These are phyloP conservation scores for Anethum foeniculum DNA, from an alignment of 140 eudicot species.

Conservation along the genomic window DNA sequence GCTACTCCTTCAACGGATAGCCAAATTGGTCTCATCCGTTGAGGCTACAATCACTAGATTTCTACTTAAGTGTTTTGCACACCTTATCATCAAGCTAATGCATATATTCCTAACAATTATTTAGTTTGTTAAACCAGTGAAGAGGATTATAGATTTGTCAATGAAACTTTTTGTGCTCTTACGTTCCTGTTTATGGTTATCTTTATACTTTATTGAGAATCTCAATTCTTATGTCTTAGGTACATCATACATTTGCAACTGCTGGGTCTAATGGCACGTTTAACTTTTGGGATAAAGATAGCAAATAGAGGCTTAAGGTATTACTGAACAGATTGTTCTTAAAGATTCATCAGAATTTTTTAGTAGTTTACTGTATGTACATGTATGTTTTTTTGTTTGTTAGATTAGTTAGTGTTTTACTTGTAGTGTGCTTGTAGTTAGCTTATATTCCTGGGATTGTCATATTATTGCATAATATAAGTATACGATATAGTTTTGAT, in stretches of 20 bases:
- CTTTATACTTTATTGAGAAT: background rate
- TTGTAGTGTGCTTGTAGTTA: background rate
- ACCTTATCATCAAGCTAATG: too few species aligned
- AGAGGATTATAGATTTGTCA: background rate
- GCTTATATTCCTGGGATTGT: background rate
- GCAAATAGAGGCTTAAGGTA: constrained; percentile 95
- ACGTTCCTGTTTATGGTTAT: background rate
- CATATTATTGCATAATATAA: background rate
- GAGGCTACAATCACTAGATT: too few species aligned
- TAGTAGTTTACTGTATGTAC: background rate
- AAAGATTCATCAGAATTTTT: background rate
- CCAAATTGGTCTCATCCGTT: too few species aligned
- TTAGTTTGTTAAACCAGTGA: background rate
- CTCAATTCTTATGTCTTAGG: constrained; percentile 26
- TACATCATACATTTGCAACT: constrained; percentile 81
- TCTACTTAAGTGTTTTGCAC: too few species aligned
- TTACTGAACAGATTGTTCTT: background rate
- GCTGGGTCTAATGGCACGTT: constrained; percentile 94
- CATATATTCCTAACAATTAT: too few species aligned
- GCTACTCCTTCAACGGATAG: too few species aligned
- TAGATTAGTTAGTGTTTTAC: background rate
- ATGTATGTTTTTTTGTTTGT: background rate
- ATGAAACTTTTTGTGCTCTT: background rate
- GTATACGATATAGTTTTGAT: too few species aligned
- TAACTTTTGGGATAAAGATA: constrained; percentile 93